Conservation (phyloP, 192 early-diverging fungal species). For the Coemansia sp. region DNA sequence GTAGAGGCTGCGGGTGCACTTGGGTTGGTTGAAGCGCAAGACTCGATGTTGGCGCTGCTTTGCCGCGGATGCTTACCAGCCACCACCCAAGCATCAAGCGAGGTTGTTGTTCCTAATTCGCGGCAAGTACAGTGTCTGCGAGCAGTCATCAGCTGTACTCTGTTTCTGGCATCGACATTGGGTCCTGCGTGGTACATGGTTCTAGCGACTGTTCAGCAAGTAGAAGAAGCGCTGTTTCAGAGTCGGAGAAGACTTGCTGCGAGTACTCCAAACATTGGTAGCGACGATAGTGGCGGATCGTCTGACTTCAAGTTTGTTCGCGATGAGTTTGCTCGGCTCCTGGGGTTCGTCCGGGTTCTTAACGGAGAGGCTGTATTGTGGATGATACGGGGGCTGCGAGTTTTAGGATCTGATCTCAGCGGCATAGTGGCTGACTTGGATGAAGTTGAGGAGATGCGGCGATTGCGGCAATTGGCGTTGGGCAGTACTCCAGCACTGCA, state of each 20-base stretch:
- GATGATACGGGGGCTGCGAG: constrained; percentile 35
- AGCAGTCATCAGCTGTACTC: constrained; percentile 69
- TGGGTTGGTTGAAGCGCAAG: constrained; percentile 74
- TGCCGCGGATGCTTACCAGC: constrained; percentile 80
- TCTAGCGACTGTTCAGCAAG: constrained; percentile 84
- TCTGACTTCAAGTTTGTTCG: constrained; percentile 20
- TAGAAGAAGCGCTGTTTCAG: constrained; percentile 72
- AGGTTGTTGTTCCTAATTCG: constrained; percentile 45
- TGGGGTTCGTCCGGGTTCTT: constrained; percentile 12
- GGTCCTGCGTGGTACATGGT: constrained; percentile 86
- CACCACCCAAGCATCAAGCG: too few relatives aligned
- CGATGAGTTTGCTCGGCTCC: constrained; percentile 23
- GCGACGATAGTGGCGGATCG: neutral
- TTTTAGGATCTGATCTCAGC: constrained; percentile 36
- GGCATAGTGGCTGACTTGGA: constrained; percentile 16
- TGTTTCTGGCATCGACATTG: constrained; percentile 72
- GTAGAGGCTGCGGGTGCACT: constrained; percentile 81
- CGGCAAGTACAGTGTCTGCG: constrained; percentile 80
- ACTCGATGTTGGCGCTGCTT: constrained; percentile 83
- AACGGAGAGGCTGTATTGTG: constrained; percentile 23
- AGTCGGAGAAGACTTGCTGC: constrained; percentile 8
- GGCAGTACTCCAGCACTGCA: constrained; percentile 12
- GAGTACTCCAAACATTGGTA: neutral
- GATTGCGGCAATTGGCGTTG: neutral
- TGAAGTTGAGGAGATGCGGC: constrained; percentile 22